A percentile compares a stretch with the other conserved stretches of the same genome.
These are phyloP conservation scores for Phaffia tasmanica DNA, from an alignment of 768 basidiomycete genomes.

Conservation along the genomic window DNA sequence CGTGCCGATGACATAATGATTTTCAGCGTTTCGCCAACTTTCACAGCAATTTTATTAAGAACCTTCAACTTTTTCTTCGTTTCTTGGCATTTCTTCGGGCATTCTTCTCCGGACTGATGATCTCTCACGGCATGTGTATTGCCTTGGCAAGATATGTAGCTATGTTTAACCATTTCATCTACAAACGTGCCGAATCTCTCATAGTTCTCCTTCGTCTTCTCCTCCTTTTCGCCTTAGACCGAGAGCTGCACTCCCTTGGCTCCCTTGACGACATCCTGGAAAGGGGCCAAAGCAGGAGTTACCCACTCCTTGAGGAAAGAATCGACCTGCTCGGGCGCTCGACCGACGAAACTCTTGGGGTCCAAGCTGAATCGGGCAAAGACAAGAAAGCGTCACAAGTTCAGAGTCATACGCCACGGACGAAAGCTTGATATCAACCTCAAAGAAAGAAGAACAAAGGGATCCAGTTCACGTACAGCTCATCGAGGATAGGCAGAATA, in stretches of 20 bases:
- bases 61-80: too few species aligned
- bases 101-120: too few species aligned
- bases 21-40: too few species aligned
- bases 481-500: conserved; percentile 67
- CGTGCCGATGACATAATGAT: too few species aligned
- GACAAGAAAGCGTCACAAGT: neutral
- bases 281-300: conserved; percentile 54
- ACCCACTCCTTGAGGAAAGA: conserved; percentile 80
- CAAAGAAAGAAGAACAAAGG: neutral
- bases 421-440: neutral
- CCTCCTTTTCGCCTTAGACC: conserved; percentile 32
- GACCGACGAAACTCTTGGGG: conserved; percentile 77
- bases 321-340: conserved; percentile 92
- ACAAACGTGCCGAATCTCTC: too few species aligned
- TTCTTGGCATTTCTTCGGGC: too few species aligned
- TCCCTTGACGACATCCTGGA: conserved; percentile 36
- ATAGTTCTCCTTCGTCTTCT: neutral
- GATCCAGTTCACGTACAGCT: conserved; percentile 37
- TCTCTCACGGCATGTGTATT: too few species aligned
- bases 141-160: too few species aligned
- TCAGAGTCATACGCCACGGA: neutral
- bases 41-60: too few species aligned
- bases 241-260: conserved; percentile 40
- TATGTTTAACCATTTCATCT: too few species aligned
- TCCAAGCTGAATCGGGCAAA: conserved; percentile 44